phyloP scores from a whole-genome alignment of 148 eudicot species.

The Rhododendron molle region DNA sequence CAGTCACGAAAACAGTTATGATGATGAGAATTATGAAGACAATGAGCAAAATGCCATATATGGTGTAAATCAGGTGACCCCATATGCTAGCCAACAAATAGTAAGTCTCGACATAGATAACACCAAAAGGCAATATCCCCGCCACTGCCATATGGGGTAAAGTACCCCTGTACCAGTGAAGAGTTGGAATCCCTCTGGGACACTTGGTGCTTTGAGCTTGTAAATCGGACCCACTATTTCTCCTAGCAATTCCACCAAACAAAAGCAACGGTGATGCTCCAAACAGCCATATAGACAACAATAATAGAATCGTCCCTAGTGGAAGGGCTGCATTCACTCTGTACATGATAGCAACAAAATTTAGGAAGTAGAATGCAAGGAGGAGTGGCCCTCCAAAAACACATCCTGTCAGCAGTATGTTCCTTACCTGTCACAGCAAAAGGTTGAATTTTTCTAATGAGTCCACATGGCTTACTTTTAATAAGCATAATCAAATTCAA shows the following conservation, averaged over 20 bases:
- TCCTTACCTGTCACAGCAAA: constrained; percentile 19
- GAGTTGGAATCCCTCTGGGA: constrained; percentile 28
- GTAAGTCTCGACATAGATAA: constrained; percentile 25
- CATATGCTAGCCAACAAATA: constrained; percentile 30
- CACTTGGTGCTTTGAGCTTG: constrained; percentile 37
- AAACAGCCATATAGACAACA: constrained; percentile 25
- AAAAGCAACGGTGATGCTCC: constrained; percentile 31
- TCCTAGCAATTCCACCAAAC: constrained; percentile 35
- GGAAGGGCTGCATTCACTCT: constrained; percentile 30
- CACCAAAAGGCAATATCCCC: constrained; percentile 33
- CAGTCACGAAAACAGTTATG: constrained; percentile 30
- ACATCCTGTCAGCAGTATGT: constrained; percentile 26
- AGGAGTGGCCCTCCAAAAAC: constrained; percentile 33
- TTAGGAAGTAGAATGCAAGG: constrained; percentile 28
- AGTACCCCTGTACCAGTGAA: constrained; percentile 29
- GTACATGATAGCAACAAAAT: constrained; percentile 30
- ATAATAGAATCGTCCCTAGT: constrained; percentile 25
- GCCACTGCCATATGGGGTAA: constrained; percentile 41
- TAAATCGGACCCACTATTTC: constrained; percentile 26
- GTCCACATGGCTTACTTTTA: not conserved
- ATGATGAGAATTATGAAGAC: constrained; percentile 33
- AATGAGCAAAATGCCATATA: constrained; percentile 23
- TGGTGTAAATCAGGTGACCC: constrained; percentile 29
- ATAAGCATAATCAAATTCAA: not conserved
- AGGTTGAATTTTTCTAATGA: not conserved